Conservation (phyloP, 768 basidiomycete species). For the Termitomyces heimii region DNA sequence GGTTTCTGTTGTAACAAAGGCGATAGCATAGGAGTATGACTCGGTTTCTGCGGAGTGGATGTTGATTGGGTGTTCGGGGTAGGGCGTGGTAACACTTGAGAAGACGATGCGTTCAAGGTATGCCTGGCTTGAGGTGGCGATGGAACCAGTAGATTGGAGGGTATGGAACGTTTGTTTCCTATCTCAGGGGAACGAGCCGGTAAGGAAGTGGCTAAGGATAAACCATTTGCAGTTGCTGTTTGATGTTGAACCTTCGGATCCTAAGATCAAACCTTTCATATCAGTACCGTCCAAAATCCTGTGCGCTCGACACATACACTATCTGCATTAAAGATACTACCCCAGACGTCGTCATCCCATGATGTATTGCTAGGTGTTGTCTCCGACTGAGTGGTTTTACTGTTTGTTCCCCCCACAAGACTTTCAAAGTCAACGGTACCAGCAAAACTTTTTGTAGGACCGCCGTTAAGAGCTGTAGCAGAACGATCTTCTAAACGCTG, state of each 20-base stretch:
- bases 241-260: conserved; percentile 18
- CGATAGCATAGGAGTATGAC: neutral
- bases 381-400: conserved; percentile 40
- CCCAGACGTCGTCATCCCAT: conserved; percentile 88
- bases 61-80: conserved; percentile 7
- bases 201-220: conserved; percentile 16
- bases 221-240: conserved; percentile 14
- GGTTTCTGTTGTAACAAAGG: conserved; percentile 12
- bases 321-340: conserved; percentile 57
- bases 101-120: conserved; percentile 1
- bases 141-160: conserved; percentile 17
- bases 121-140: conserved; percentile 5
- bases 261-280: neutral
- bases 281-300: neutral
- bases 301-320: conserved; percentile 15
- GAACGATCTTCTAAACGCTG: conserved; percentile 84
- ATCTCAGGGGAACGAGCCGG: conserved; percentile 34
- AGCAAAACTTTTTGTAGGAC: conserved; percentile 26
- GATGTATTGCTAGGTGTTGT: conserved; percentile 30
- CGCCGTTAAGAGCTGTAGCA: conserved; percentile 38
- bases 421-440: conserved; percentile 80
- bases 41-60: neutral
- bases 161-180: conserved; percentile 26
- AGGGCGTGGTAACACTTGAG: neutral
- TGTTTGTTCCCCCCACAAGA: conserved; percentile 60